phyloP scores from a whole-genome alignment of 768 basidiomycete species.

The Tylopilus balloui region DNA sequence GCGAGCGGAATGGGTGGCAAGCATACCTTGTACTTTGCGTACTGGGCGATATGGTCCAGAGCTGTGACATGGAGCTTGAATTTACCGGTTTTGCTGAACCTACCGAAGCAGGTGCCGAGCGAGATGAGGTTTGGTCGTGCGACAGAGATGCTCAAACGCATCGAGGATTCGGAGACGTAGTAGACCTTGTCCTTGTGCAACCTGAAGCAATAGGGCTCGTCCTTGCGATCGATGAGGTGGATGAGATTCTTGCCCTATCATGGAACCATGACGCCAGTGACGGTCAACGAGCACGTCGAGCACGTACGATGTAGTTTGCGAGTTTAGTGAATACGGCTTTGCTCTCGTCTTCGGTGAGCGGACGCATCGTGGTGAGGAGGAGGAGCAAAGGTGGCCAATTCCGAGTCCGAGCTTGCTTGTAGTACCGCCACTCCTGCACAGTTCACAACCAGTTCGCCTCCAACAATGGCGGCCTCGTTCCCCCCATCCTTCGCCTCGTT shows the following conservation, averaged over 20 bases:
- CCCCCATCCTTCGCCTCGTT: slow-evolving; percentile 68
- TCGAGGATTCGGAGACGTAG: slow-evolving; percentile 93
- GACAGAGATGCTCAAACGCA: slow-evolving; percentile 88
- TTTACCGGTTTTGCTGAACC: slow-evolving; percentile 95
- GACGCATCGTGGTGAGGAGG: slow-evolving; percentile 61
- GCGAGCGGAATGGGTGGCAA: not conserved
- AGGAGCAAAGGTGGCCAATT: slow-evolving; percentile 2
- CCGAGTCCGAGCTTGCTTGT: not conserved
- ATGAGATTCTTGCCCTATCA: slow-evolving; percentile 90
- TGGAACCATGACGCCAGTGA: not conserved
- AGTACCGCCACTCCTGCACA: slow-evolving; percentile 8
- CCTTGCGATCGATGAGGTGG: slow-evolving; percentile 89
- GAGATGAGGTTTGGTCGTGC: slow-evolving; percentile 90
- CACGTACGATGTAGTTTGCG: slow-evolving; percentile 89
- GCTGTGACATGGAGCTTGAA: slow-evolving; percentile 96
- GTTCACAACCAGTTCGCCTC: not conserved
- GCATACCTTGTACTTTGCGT: slow-evolving; percentile 93
- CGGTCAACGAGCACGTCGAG: fast-evolving
- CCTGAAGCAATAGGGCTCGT: slow-evolving; percentile 94
- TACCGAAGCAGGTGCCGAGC: slow-evolving; percentile 95
- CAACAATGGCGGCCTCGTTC: slow-evolving; percentile 51
- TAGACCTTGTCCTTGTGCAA: slow-evolving; percentile 92
- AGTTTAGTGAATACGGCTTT: slow-evolving; percentile 95
- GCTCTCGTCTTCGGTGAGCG: slow-evolving; percentile 94
- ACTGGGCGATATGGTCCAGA: slow-evolving; percentile 89